phyloP scores from a whole-genome alignment of 495 filamentous ascomycete species.

The Neurospora africana region DNA sequence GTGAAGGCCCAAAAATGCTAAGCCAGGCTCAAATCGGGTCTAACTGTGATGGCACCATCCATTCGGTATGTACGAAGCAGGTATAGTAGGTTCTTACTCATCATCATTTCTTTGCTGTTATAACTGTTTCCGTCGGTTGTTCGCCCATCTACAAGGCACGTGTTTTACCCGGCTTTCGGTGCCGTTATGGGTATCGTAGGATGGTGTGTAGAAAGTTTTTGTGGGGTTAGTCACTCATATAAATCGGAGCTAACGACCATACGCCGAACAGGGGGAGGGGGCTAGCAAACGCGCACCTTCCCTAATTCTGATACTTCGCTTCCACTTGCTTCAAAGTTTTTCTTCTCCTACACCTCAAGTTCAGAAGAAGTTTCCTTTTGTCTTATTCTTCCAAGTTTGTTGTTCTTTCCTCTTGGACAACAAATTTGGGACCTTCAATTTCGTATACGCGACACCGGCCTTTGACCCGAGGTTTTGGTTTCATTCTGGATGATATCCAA shows the following conservation, averaged over 20 bases:
- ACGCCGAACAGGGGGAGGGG: background rate
- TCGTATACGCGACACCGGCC: background rate
- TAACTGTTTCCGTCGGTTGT: background rate
- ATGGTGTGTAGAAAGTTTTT: background rate
- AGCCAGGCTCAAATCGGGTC: background rate
- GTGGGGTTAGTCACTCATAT: background rate
- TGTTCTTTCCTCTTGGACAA: no score
- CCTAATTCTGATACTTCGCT: background rate
- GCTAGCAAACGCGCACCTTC: background rate
- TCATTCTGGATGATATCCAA: background rate
- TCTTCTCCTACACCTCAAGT: background rate
- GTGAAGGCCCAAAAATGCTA: background rate
- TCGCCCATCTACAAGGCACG: background rate
- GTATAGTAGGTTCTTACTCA: background rate
- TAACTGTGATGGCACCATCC: background rate
- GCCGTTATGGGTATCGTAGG: background rate
- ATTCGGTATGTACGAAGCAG: background rate
- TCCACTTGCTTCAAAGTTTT: background rate
- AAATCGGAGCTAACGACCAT: background rate
- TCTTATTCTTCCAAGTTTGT: no score
- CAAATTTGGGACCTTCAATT: no score
- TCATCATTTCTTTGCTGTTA: background rate
- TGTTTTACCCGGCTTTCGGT: background rate
- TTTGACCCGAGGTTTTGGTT: background rate
- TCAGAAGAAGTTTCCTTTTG: no score